Conservation (phyloP, 192 early-diverging fungal genomes). For the Coemansia sp. region DNA sequence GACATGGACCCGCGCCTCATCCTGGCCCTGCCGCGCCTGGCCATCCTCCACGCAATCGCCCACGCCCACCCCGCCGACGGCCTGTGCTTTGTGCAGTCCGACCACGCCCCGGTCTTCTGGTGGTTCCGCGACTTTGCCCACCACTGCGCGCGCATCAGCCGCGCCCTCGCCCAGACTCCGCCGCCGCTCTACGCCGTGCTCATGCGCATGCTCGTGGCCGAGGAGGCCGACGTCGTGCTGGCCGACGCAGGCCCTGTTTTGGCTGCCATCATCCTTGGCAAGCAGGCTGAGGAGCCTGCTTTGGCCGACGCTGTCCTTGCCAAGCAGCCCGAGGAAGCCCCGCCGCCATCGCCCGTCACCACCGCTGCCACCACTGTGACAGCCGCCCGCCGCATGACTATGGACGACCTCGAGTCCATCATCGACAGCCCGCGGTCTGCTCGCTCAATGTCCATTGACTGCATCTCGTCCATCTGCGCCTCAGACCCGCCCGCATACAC, state of each 20-base stretch:
- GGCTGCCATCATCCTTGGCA: background rate
- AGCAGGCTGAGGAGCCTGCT: background rate
- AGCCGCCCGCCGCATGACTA: slow-evolving; percentile 7
- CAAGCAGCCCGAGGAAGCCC: background rate
- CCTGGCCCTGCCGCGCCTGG: slow-evolving; percentile 62
- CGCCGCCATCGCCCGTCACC: background rate
- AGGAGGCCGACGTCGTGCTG: slow-evolving; percentile 44
- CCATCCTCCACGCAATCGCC: slow-evolving; percentile 61
- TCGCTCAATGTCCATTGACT: slow-evolving; percentile 50
- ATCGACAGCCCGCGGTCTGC: slow-evolving; percentile 48
- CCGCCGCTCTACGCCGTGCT: slow-evolving; percentile 26
- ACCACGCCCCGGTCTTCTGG: slow-evolving; percentile 57
- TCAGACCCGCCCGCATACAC: background rate
- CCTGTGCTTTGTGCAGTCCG: slow-evolving; percentile 59
- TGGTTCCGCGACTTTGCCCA: slow-evolving; percentile 62
- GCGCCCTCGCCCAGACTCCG: slow-evolving; percentile 9
- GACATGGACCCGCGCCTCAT: slow-evolving; percentile 64
- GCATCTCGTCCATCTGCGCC: slow-evolving; percentile 44
- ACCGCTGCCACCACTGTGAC: slow-evolving; percentile 2
- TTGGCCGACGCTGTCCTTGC: background rate
- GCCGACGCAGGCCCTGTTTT: slow-evolving; percentile 1
- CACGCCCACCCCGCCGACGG: slow-evolving; percentile 56
- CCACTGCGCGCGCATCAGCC: slow-evolving; percentile 27
- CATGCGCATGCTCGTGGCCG: slow-evolving; percentile 38
- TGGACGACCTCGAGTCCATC: slow-evolving; percentile 42